Percentiles rank a stretch among this genome's conserved stretches.
phyloP scores from a whole-genome alignment of 148 eudicot species.

The Diospyros lotus region DNA sequence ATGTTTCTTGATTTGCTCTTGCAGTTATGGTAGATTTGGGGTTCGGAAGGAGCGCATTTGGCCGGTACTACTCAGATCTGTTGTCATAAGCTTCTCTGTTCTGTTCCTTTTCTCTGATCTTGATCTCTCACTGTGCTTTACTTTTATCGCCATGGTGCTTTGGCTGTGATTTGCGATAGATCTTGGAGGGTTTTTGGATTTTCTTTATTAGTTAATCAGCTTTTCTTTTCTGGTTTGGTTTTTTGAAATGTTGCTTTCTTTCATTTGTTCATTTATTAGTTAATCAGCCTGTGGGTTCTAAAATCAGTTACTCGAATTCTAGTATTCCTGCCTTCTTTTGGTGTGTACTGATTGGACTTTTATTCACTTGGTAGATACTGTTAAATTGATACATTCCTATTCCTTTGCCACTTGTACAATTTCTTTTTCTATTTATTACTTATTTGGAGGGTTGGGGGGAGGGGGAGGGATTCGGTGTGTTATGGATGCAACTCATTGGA shows the following conservation, averaged over 20 bases:
- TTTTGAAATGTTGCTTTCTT: neutral
- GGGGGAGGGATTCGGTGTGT: neutral
- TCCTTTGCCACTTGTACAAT: too few relatives aligned
- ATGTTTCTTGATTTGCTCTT: neutral
- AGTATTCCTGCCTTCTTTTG: neutral
- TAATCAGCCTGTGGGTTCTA: neutral
- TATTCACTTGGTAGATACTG: neutral
- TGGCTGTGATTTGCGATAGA: neutral
- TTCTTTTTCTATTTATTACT: too few relatives aligned
- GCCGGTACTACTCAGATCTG: neutral
- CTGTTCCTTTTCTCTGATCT: neutral
- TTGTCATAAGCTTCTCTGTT: neutral
- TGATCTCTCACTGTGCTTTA: neutral
- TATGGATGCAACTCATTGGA: neutral
- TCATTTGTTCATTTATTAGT: neutral
- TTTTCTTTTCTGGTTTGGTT: neutral
- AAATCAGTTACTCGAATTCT: neutral
- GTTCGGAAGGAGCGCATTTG: constrained; percentile 3
- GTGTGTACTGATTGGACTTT: neutral
- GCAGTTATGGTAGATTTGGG: constrained; percentile 3
- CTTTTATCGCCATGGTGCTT: neutral
- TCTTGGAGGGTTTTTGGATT: neutral
- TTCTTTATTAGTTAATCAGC: neutral
- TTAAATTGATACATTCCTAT: neutral
- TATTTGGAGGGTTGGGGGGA: neutral